phyloP scores from a whole-genome alignment of 2,329 filamentous ascomycete genomes.

The Ceratocystis albifundus region DNA sequence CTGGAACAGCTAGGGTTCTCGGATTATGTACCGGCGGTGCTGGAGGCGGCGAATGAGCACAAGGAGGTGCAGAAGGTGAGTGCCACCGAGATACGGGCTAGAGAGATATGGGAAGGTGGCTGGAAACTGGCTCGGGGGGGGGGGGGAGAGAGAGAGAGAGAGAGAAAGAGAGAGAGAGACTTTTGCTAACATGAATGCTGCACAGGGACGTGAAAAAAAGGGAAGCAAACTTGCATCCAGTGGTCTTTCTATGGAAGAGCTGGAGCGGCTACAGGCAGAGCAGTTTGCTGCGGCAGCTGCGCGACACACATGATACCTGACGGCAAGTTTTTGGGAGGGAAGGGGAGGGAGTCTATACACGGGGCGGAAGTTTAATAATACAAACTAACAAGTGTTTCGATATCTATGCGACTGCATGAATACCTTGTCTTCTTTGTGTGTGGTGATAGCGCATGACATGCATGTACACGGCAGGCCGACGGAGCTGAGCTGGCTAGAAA shows the following conservation, averaged over 20 bases:
- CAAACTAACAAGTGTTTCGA: no score
- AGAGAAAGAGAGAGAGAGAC: no score
- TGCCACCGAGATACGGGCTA: no score
- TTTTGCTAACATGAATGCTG: conserved; percentile 39
- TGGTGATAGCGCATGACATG: neutral
- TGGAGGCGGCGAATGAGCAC: conserved; percentile 78
- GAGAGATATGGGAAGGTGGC: neutral
- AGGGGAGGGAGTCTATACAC: neutral
- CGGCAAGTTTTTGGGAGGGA: neutral
- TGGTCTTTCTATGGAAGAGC: conserved; percentile 79
- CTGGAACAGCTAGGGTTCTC: conserved; percentile 84
- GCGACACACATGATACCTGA: conserved; percentile 21
- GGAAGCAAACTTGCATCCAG: conserved; percentile 94
- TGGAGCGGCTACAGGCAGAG: conserved; percentile 79
- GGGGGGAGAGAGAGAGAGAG: no score
- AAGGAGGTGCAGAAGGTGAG: conserved; percentile 83
- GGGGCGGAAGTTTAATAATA: no score
- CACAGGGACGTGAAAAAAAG: conserved; percentile 85
- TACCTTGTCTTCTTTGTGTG: neutral
- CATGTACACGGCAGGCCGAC: neutral
- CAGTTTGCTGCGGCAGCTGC: conserved; percentile 65
- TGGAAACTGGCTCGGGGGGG: no score
- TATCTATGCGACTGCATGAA: neutral
- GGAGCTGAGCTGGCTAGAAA: no score
- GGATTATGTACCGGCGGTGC: conserved; percentile 79